phyloP scores from a whole-genome alignment of 75 land plant species.

The Adiantum capillusveneris region DNA sequence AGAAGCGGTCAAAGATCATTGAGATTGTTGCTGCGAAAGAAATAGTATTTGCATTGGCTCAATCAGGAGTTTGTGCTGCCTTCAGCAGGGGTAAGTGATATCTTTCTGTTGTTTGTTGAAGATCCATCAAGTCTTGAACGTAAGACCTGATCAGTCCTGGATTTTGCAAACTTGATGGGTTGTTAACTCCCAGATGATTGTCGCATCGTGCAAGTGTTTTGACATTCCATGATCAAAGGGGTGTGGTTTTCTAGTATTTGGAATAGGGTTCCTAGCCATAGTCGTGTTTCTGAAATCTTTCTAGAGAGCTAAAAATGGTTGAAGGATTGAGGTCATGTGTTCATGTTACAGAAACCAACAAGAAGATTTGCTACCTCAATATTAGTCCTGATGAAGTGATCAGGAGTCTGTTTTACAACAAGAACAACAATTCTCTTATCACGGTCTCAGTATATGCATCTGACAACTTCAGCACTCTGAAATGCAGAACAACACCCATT shows the following conservation, averaged over 20 bases:
- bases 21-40: constrained; percentile 96
- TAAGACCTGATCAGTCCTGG: no score
- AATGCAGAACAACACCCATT: constrained; percentile 88
- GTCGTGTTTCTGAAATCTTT: no score
- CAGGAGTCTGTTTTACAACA: constrained; percentile 92
- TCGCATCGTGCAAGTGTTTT: no score
- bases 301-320: no score
- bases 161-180: no score
- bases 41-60: constrained; percentile 87
- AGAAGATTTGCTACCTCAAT: constrained; percentile 87
- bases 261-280: no score
- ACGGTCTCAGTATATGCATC: constrained; percentile 99
- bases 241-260: no score
- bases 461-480: constrained; percentile 91
- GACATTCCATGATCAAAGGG: no score
- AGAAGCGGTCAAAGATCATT: constrained; percentile 69
- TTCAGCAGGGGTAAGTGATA: constrained; percentile 54
- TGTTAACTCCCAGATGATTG: no score
- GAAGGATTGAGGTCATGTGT: background rate
- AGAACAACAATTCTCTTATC: constrained; percentile 95
- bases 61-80: constrained; percentile 96
- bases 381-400: constrained; percentile 96
- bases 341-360: constrained; percentile 54
- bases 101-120: no score
- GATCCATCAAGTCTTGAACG: no score